Evolutionary conservation across 2,329 filamentous ascomycete species (phyloP).

Genomic region (Waltergamsia citrina): DNA sequence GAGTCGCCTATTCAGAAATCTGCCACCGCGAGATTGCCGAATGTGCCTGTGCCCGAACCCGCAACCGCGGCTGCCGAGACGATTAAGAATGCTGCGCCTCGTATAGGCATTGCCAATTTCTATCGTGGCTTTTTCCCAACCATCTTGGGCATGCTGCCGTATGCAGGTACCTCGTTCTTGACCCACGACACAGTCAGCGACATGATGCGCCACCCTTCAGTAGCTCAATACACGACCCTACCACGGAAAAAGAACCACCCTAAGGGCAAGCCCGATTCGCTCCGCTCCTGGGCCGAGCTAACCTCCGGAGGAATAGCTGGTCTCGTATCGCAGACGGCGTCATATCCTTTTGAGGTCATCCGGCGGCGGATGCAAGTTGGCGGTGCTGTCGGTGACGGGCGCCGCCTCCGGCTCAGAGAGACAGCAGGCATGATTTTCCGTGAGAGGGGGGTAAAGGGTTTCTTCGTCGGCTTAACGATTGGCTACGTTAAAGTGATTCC

Average conservation of each 20-base stretch:
- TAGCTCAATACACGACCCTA: constrained; percentile 69
- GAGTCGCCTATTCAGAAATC: constrained; percentile 47
- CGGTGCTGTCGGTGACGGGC: constrained; percentile 86
- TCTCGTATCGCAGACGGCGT: constrained; percentile 80
- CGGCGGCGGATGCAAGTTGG: constrained; percentile 92
- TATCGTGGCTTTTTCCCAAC: constrained; percentile 92
- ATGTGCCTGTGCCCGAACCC: constrained; percentile 20
- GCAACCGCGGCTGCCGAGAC: constrained; percentile 30
- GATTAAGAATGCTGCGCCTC: constrained; percentile 40
- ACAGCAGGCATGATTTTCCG: constrained; percentile 65
- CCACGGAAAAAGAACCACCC: constrained; percentile 45
- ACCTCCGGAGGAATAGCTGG: constrained; percentile 78
- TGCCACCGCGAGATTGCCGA: constrained; percentile 16
- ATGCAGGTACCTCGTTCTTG: constrained; percentile 90
- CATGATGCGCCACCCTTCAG: constrained; percentile 57
- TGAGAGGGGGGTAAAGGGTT: constrained; percentile 70
- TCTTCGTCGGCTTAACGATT: constrained; percentile 88
- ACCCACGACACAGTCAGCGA: constrained; percentile 90
- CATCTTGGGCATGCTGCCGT: constrained; percentile 88
- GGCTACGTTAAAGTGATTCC: constrained; percentile 93
- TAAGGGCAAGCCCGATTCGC: constrained; percentile 54
- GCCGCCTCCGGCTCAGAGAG: constrained; percentile 66
- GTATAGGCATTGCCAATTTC: constrained; percentile 74
- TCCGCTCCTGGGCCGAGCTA: constrained; percentile 83
- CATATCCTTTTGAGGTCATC: constrained; percentile 91